Percentiles rank a stretch among this genome's conserved stretches.
Evolutionary conservation across 805 yeast species (phyloP).

Genomic region (Metschnikowia bowlesiae): DNA sequence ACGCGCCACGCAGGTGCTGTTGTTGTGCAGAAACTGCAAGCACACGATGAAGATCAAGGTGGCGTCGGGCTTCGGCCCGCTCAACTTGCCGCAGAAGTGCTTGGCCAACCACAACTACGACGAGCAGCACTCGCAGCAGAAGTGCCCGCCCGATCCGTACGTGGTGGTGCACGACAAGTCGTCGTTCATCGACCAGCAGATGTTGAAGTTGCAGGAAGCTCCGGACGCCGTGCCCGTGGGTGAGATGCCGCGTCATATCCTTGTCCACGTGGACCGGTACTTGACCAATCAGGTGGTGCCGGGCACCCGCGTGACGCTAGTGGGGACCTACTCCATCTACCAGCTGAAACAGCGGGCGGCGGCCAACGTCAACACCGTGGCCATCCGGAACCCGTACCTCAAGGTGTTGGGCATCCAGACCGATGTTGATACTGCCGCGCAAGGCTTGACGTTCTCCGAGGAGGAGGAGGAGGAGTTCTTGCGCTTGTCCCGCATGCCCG

Average conservation of each 20-base stretch:
- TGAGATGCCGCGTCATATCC: slow-evolving; percentile 93
- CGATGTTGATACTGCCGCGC: slow-evolving; percentile 68
- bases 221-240: slow-evolving; percentile 99
- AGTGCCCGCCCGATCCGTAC: slow-evolving; percentile 91
- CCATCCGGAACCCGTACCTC: slow-evolving; percentile 89
- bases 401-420: slow-evolving; percentile 82
- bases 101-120: slow-evolving; percentile 42
- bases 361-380: slow-evolving; percentile 53
- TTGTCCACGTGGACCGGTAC: slow-evolving; percentile 83
- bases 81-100: slow-evolving; percentile 65
- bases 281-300: slow-evolving; percentile 89
- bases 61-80: slow-evolving; percentile 64
- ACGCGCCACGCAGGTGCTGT: slow-evolving; percentile 75
- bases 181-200: slow-evolving; percentile 91
- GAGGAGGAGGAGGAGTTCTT: slow-evolving; percentile 93
- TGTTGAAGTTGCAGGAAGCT: slow-evolving; percentile 89
- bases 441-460: slow-evolving; percentile 64
- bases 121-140: slow-evolving; percentile 41
- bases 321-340: slow-evolving; percentile 90
- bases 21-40: slow-evolving; percentile 85
- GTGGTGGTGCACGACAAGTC: slow-evolving; percentile 91
- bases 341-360: slow-evolving; percentile 54
- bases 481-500: slow-evolving; percentile 73
- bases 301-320: slow-evolving; percentile 87
- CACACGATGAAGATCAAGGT: slow-evolving; percentile 67